Conservation (phyloP, 176 grass and related monocot species). For the Cenchrus purpureus region DNA sequence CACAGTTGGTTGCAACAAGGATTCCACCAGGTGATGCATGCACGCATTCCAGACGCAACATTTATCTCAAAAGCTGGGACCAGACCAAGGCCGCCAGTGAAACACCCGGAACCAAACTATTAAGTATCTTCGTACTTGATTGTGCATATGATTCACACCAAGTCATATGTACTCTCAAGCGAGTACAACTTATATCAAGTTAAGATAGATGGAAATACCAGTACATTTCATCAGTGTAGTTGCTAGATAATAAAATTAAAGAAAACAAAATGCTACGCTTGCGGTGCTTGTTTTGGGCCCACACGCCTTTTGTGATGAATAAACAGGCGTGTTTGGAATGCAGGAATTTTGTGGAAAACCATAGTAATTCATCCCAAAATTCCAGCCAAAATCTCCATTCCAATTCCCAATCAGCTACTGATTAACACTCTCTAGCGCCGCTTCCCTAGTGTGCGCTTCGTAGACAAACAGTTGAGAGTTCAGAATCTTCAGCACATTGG, state of each 20-base stretch:
- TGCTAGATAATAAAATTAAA: not conserved
- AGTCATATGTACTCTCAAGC: not conserved
- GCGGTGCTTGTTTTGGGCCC: too few species aligned
- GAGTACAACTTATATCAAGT: not conserved
- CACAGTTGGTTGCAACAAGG: constrained; percentile 31
- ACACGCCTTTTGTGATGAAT: not conserved
- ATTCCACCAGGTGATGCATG: not conserved
- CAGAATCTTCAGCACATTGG: not conserved
- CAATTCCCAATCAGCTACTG: not conserved
- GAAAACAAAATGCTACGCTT: constrained; percentile 33
- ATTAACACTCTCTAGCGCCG: not conserved
- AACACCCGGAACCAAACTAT: not conserved
- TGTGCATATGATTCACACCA: not conserved
- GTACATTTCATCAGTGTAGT: not conserved
- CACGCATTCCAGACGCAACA: not conserved
- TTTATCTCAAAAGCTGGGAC: not conserved
- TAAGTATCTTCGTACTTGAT: constrained; percentile 15
- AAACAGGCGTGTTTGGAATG: not conserved
- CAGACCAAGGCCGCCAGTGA: not conserved
- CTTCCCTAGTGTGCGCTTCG: constrained; percentile 18
- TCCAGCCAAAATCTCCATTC: constrained; percentile 35
- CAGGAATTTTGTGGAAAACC: constrained; percentile 19
- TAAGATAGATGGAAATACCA: constrained; percentile 1
- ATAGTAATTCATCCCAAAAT: constrained; percentile 8
- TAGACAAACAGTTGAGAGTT: constrained; percentile 39